phyloP scores from a whole-genome alignment of 306 rosid genomes.

The Prunus mume region DNA sequence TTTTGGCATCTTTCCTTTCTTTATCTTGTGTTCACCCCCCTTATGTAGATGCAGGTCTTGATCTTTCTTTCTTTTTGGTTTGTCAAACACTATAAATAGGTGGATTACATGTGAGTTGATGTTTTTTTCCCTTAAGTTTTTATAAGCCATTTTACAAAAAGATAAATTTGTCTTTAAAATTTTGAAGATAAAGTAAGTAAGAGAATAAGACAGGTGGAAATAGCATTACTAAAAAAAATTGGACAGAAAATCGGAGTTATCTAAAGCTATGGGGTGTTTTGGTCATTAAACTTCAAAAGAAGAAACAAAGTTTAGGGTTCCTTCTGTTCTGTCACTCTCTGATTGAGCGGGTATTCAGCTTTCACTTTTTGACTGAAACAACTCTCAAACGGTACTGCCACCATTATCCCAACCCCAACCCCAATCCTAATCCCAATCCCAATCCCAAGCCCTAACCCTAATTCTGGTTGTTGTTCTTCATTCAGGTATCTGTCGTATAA shows the following conservation, averaged over 20 bases:
- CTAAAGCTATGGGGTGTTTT: neutral
- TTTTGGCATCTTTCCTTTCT: conserved; percentile 74
- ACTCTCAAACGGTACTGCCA: neutral
- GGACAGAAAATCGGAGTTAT: no score
- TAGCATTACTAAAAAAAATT: no score
- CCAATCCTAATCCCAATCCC: neutral
- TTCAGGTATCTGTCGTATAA: neutral
- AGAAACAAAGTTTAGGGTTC: neutral
- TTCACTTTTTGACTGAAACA: neutral
- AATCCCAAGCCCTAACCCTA: conserved; percentile 9
- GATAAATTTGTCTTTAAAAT: no score
- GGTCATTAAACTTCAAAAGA: neutral
- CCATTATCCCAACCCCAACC: neutral
- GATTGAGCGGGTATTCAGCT: conserved; percentile 20
- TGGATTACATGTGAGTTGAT: no score
- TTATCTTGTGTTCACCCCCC: conserved; percentile 50
- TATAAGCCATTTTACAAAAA: no score
- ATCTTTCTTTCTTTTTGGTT: conserved; percentile 28
- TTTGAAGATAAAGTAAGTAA: no score
- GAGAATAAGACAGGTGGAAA: no score
- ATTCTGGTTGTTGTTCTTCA: neutral
- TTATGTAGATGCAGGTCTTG: conserved; percentile 29
- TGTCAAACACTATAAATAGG: no score
- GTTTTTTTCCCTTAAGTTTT: no score
- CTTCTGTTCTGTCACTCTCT: neutral